phyloP scores from a whole-genome alignment of 768 basidiomycete genomes.

The Harrya chromipes region DNA sequence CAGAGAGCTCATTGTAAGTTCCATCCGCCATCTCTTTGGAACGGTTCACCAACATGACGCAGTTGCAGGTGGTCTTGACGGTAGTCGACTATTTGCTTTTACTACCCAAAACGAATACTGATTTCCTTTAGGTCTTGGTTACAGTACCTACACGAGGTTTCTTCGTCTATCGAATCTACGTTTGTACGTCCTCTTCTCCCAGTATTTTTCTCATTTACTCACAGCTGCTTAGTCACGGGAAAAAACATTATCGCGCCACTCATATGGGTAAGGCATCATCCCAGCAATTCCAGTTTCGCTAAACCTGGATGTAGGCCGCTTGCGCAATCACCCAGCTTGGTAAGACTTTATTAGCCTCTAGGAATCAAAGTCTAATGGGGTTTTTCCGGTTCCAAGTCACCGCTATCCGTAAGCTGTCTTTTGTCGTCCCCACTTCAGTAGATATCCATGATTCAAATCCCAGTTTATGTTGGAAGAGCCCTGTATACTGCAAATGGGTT shows the following conservation, averaged over 20 bases:
- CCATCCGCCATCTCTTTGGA: not conserved
- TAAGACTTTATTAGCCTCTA: not conserved
- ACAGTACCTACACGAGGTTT: constrained; percentile 6
- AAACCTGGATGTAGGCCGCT: not conserved
- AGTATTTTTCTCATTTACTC: not conserved
- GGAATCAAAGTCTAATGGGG: no score
- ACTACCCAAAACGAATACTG: not conserved
- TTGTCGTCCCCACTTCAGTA: not conserved
- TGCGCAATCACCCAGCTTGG: constrained; percentile 1
- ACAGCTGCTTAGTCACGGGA: constrained; percentile 1
- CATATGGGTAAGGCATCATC: no score
- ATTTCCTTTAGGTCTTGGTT: constrained; percentile 3
- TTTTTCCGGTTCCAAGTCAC: not conserved
- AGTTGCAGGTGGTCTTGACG: constrained; percentile 1
- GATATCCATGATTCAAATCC: not conserved
- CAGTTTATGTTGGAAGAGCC: not conserved
- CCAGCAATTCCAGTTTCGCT: not conserved
- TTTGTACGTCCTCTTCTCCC: not conserved
- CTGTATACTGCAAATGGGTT: not conserved
- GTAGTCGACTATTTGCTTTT: not conserved
- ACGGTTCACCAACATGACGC: not conserved
- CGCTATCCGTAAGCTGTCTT: not conserved
- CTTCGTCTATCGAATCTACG: constrained; percentile 14
- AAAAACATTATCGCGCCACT: not conserved
- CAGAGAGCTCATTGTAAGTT: not conserved